Evolutionary conservation across 176 grass and related monocot genomes (phyloP).

Genomic region (Phoenix dactylifera): DNA sequence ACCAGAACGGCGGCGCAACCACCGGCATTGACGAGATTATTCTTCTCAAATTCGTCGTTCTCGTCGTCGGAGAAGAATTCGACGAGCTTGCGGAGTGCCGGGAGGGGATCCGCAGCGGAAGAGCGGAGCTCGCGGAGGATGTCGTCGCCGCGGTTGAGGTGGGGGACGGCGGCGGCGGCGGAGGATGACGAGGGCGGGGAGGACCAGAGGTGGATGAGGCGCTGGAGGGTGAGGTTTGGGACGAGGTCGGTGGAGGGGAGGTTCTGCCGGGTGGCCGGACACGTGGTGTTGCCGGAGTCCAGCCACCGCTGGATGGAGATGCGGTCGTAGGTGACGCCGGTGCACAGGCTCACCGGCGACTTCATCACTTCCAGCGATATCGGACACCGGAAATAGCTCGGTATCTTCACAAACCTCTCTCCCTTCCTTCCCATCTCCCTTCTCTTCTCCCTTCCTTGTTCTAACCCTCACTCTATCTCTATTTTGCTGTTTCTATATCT

Average conservation of each 20-base stretch:
- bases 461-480: too few species aligned
- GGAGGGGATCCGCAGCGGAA: constrained; percentile 19
- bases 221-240: constrained; percentile 18
- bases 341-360: constrained; percentile 19
- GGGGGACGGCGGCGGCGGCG: background rate
- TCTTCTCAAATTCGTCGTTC: constrained; percentile 77
- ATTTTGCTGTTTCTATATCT: too few species aligned
- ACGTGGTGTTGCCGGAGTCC: constrained; percentile 13
- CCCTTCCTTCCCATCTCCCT: background rate
- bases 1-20: constrained; percentile 34
- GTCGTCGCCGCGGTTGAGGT: constrained; percentile 13
- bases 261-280: background rate
- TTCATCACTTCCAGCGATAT: constrained; percentile 16
- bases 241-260: constrained; percentile 17
- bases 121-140: constrained; percentile 30
- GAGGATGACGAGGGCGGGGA: background rate
- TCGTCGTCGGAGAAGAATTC: constrained; percentile 56
- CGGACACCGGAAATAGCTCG: constrained; percentile 11
- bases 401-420: constrained; percentile 10
- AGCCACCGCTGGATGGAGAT: constrained; percentile 17
- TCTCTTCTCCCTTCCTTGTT: background rate
- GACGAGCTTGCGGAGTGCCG: constrained; percentile 38
- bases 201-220: constrained; percentile 15
- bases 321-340: constrained; percentile 15
- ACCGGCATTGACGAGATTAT: constrained; percentile 42